Evolutionary conservation across 2,329 filamentous ascomycete species (phyloP), one percentile per base, ranked within the genome.

Genomic region (Ophiosphaerella narmari): DNA sequence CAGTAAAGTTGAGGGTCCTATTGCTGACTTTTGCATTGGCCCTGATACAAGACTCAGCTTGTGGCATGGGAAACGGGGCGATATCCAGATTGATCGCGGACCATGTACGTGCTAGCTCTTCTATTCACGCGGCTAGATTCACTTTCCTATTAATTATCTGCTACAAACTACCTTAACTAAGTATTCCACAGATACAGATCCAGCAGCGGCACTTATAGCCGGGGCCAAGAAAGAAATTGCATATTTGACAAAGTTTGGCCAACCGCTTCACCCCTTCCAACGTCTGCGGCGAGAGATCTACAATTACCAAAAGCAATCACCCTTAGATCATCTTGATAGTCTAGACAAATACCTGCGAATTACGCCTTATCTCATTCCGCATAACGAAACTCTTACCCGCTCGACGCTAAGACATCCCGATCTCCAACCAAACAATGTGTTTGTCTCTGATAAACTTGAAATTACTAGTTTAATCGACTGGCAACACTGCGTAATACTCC

Each of bases 391-490:
- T n/a, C n/a, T n/a, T n/a, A n/a, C n/a, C n/a, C n/a, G n/a, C n/a
- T n/a, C n/a, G n/a, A n/a, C n/a, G n/a, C n/a, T n/a, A n/a, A n/a
- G n/a, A n/a, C n/a, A n/a, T n/a, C n/a, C n/a, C n/a, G n/a, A n/a
- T n/a, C n/a, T n/a, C n/a, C n/a, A n/a, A n/a, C n/a, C n/a, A n/a
- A 67, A 63, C 36, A 68, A 57, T 50, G 43, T 55, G 6, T 71
- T 56, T 34, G 47, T 48, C 44, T 62, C 60, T 2, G 67, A 72
- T 37, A 35, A 54, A 14, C 57, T 70, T 34, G 60, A 71, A 5
- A 74, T 77, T 35, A 61, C 62, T 21, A 54, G 71, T 13, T 48
- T 77, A 1, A 74, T 78, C 24, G 75, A 78, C 55, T 77, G 73
- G 75, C 73, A 77, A 58, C 64, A 77, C 55, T 67, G 60, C 39